Evolutionary conservation across 1,284 basidiomycete species (phyloP), one percentile per base, ranked within the genome.

Genomic region (Pyrrhoderma lamaoense): DNA sequence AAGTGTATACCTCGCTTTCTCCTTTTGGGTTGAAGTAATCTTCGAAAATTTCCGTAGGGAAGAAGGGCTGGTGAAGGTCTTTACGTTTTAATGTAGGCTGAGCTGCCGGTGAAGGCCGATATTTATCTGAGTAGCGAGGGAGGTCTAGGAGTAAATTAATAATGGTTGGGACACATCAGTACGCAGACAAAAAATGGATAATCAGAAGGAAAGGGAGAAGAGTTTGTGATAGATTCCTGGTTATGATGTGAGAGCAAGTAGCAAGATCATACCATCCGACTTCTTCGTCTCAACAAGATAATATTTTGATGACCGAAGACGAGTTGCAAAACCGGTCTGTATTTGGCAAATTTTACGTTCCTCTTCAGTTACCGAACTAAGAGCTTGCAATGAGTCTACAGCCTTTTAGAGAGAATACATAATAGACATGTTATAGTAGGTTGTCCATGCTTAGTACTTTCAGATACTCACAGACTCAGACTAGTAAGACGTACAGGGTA

Each of bases 121-220:
- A 89, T 65, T 85, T 87, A 66, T 90, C 88, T 19, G 85, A 88
- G 63, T 89, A 90, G 39, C 83, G 74, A 27, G 81, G 76, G 5
- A 88, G 68, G 45, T 89, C 87, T 83, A 62, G 8, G n/a, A 40
- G n/a, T 11, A 5, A 31, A 11, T 31, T 11, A 31, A 11, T 31
- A 31, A 5, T 31, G 11, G 27, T 11, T 11, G 11, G n/a, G n/a
- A n/a, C n/a, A 31, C 27, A 31, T 31, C 11, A 31, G 27, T n/a
- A n/a, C n/a, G n/a, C n/a, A n/a, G n/a, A n/a, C n/a, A n/a, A n/a
- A n/a, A n/a, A n/a, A n/a, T n/a, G n/a, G n/a, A n/a, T n/a, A n/a
- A n/a, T n/a, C n/a, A n/a, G n/a, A n/a, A n/a, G n/a, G n/a, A n/a
- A 52, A 53, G 42, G 42, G 22, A 22, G 22, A 47, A n/a, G n/a